Percentiles rank a stretch among this genome's conserved stretches.
phyloP scores from a whole-genome alignment of 495 filamentous ascomycete species.

The Podospora sp. region DNA sequence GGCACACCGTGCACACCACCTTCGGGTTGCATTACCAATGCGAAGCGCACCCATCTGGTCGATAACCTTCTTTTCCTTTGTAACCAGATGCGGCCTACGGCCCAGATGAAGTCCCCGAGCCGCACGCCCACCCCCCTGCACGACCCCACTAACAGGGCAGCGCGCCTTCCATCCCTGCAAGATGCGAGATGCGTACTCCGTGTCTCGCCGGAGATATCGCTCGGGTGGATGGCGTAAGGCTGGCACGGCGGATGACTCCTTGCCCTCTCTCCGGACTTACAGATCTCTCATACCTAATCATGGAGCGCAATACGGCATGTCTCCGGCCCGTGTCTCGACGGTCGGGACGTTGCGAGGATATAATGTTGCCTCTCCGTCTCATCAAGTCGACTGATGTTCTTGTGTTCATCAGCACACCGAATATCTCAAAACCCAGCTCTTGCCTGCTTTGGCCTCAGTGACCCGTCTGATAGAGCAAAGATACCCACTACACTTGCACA shows the following conservation, averaged over 20 bases:
- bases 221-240: background rate
- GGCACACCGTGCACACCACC: background rate
- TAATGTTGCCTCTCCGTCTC: background rate
- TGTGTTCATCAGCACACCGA: background rate
- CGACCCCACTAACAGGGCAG: background rate
- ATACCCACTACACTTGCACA: no score
- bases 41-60: background rate
- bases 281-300: constrained; percentile 4
- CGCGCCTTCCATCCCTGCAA: background rate
- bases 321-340: background rate
- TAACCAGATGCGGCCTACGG: background rate
- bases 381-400: background rate
- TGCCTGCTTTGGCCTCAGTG: background rate
- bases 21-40: background rate
- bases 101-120: constrained; percentile 5
- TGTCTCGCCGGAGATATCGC: background rate
- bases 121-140: background rate
- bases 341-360: background rate
- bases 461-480: background rate
- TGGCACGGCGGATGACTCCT: background rate
- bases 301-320: background rate
- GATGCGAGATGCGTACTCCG: background rate
- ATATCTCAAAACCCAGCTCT: background rate
- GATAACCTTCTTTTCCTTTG: constrained; percentile 17
- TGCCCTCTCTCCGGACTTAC: background rate